Base-by-base conservation (phyloP, 805 yeast genomes). In the Wickerhamiella qilinensis region DNA sequence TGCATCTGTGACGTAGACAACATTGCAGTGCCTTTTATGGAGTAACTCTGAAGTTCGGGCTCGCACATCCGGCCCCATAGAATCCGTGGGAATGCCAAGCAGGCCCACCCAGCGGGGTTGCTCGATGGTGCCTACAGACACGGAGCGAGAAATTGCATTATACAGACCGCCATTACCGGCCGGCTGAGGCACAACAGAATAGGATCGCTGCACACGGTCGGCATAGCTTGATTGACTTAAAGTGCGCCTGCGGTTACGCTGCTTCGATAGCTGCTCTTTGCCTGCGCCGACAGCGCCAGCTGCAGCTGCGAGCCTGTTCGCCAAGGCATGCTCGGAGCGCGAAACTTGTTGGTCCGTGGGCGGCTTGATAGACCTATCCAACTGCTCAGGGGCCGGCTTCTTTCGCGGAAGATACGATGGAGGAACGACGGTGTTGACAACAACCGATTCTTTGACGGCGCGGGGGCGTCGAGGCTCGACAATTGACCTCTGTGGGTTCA, bases 91-190 rank as follows among this genome's bases (percentile, higher is more conserved):
- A 68, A 85, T 79, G 20, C 94, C 93, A 25, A 81, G 59, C 0
- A 94, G 76, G n/a, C 98, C 98, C 2, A 88, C 71, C 94, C 95
- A 88, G 41, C 60, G 64, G 35, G 63, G 64, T 4, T 59, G 52
- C 33, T 63, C 56, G 18, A 58, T 42, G 2, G 36, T 30, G 5
- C 53, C 54, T 9, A 64, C 60, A 0, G 58, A 51, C 29, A 45
- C 41, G 0, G 88, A 78, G 5, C 77, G 60, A 35, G 69, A 67
- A 14, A 91, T 71, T 0, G 97, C 95, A 47, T 91, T 88, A 44
- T 73, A 71, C 50, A 91, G 67, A 7, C 94, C 91, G 24, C 86
- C 93, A 52, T 91, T 91, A 6, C 96, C 94, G 46, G 75, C 75
- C 3, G 82, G 79, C 25, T 32, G 25, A 25, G 16, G 35, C 25